These are phyloP conservation scores for Stipa capillata DNA, from an alignment of 176 grass and related monocot genomes.

Conservation along the genomic window DNA sequence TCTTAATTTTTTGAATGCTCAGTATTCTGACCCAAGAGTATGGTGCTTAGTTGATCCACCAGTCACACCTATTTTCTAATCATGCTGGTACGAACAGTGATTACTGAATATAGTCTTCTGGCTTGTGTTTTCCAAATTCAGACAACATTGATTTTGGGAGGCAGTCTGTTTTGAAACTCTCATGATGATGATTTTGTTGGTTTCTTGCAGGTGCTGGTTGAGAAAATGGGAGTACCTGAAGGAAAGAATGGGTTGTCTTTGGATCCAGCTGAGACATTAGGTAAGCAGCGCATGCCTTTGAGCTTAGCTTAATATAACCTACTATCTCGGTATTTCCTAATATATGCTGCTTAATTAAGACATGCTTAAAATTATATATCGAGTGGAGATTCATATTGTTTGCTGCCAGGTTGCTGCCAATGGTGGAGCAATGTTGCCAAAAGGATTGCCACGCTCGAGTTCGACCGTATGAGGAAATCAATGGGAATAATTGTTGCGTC, in stretches of 20 bases:
- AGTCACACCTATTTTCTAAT: background rate
- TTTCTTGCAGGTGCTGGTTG: conserved; percentile 66
- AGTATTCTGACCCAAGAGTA: background rate
- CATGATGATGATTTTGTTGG: conserved; percentile 17
- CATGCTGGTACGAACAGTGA: background rate
- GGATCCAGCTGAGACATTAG: conserved; percentile 52
- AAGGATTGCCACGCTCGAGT: conserved; percentile 85
- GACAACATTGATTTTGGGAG: background rate
- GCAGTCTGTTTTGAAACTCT: background rate
- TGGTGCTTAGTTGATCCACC: background rate
- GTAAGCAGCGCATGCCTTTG: conserved; percentile 14
- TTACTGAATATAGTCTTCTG: background rate
- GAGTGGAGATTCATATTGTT: background rate
- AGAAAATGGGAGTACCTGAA: conserved; percentile 88
- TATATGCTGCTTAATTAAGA: background rate
- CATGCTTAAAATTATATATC: background rate
- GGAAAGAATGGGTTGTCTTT: conserved; percentile 32
- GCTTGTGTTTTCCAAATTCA: background rate
- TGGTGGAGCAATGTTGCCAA: conserved; percentile 70
- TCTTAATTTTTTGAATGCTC: background rate
- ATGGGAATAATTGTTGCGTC: conserved; percentile 73
- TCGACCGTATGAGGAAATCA: conserved; percentile 81
- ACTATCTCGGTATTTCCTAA: background rate
- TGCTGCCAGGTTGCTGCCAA: conserved; percentile 53
- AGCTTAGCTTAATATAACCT: background rate